These are phyloP conservation scores for Thermothelomyces thermophilus DNA, from an alignment of 2,329 filamentous ascomycete genomes.

Conservation along the genomic window DNA sequence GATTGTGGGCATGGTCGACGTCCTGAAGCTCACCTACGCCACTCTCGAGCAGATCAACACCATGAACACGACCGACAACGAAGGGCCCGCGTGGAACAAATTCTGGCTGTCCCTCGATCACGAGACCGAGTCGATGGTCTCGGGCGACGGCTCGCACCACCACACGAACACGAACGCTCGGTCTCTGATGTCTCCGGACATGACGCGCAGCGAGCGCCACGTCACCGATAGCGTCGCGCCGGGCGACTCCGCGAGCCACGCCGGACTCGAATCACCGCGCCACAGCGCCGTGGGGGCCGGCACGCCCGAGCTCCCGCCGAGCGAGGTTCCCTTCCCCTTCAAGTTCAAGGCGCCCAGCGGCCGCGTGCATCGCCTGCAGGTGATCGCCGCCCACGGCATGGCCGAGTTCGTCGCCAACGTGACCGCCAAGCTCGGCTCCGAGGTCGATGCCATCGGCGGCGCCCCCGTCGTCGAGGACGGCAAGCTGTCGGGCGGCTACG, in stretches of 20 bases:
- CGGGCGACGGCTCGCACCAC: conserved; percentile 77
- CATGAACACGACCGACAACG: conserved; percentile 80
- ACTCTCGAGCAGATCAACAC: conserved; percentile 97
- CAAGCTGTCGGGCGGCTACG: conserved; percentile 73
- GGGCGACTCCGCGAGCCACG: conserved; percentile 89
- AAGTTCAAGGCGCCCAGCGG: conserved; percentile 98
- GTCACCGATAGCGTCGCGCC: conserved; percentile 79
- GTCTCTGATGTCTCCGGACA: conserved; percentile 76
- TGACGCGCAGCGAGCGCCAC: conserved; percentile 58
- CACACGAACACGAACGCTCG: conserved; percentile 61
- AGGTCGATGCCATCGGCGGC: conserved; percentile 79
- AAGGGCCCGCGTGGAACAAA: conserved; percentile 98
- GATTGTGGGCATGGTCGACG: conserved; percentile 99
- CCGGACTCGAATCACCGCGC: conserved; percentile 71
- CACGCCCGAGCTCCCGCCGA: conserved; percentile 47
- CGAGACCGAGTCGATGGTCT: conserved; percentile 94
- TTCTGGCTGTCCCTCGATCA: conserved; percentile 97
- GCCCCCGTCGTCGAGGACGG: conserved; percentile 71
- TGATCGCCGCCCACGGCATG: conserved; percentile 73
- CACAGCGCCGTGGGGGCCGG: conserved; percentile 51
- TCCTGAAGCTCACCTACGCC: conserved; percentile 95
- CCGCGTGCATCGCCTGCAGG: conserved; percentile 85
- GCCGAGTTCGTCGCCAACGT: conserved; percentile 71
- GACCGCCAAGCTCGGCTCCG: conserved; percentile 73
- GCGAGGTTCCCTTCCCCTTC: conserved; percentile 85